Evolutionary conservation across 1,139 yeast species (phyloP).

Genomic region (Pneumocystis sp.): DNA sequence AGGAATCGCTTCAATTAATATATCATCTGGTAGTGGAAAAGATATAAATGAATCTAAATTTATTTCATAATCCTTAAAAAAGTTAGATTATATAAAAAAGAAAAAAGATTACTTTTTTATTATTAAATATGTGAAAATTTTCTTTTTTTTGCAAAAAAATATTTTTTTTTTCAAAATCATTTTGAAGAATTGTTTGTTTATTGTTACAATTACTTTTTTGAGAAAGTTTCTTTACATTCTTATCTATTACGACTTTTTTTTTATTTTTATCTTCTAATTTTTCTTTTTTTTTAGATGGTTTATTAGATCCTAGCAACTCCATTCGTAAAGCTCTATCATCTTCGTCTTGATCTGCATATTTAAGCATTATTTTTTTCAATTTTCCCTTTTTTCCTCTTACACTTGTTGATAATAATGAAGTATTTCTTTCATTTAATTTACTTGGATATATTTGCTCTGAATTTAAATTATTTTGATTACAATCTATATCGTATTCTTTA

Average conservation of each 20-base stretch:
- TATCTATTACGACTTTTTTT: conserved; percentile 19
- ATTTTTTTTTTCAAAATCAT: conserved; percentile 16
- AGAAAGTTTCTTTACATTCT: conserved; percentile 23
- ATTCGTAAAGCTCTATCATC: conserved; percentile 62
- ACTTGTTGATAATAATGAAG: conserved; percentile 11
- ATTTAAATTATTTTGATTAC: background rate
- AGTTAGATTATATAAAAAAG: background rate
- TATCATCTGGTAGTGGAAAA: conserved; percentile 27
- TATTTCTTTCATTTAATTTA: conserved; percentile 1
- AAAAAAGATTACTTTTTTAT: conserved; percentile 18
- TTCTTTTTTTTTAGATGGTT: conserved; percentile 36
- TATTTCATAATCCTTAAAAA: background rate
- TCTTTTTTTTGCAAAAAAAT: conserved; percentile 20
- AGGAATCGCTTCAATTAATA: conserved; percentile 52
- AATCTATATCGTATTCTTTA: background rate
- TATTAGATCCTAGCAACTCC: conserved; percentile 71
- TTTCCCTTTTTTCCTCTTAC: conserved; percentile 78
- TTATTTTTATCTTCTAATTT: conserved; percentile 11
- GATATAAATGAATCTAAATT: conserved; percentile 25
- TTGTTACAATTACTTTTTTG: conserved; percentile 24
- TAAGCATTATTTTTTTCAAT: conserved; percentile 58
- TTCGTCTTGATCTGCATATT: conserved; percentile 84
- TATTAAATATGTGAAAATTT: conserved; percentile 23
- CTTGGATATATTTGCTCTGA: conserved; percentile 11
- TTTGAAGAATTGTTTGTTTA: conserved; percentile 16